Base-by-base conservation (phyloP, 371 early-diverging fungal species). In the Lichtheimia ramosa region DNA sequence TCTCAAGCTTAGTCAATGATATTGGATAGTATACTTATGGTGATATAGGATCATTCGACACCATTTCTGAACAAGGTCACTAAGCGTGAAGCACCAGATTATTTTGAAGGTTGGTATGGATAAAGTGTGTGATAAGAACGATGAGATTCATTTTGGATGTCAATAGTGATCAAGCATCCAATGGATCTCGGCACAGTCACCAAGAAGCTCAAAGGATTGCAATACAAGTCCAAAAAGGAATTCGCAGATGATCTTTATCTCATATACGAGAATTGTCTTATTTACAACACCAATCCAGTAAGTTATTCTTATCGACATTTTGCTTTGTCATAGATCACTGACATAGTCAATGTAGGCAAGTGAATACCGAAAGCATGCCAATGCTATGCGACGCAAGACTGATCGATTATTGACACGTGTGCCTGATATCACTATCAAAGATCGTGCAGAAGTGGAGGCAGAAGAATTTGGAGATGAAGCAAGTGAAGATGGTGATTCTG, bases 61-160 rank as follows among this genome's bases (percentile, higher is more conserved):
- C 97, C 97, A 3, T 99, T 99, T 70, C 75, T 96, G 16, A 86
- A 84, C 60, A 93, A 92, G 70, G 99, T 99, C 23, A 89, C 84
- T 66, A 92, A 93, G 61, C 88, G 92, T 23, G 98, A 98, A 50
- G 98, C 94, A 0, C 98, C 98, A 0, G 94, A 96, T 75, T 99
- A 99, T 66, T 93, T 90, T 77, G 93, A 93, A 49, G 83, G 84
- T 81, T 71, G 8, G 53, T 41, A 28, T 48, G 10, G 7, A 1
- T 18, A n/a, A 12, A 24, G 10, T 27, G 3, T 18, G 21, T 40
- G 12, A 55, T 5, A 20, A 21, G 15, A 27, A 27, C 25, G 56
- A 21, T 25, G 18, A 18, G 12, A 16, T 5, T 28, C 2, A 18
- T 46, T n/a, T 46, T 7, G n/a, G 34, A 8, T 40, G 28, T 49